Percentiles rank a stretch among this genome's conserved stretches.
Evolutionary conservation across 768 basidiomycete species (phyloP).

Genomic region (Lactifluus subvellereus): DNA sequence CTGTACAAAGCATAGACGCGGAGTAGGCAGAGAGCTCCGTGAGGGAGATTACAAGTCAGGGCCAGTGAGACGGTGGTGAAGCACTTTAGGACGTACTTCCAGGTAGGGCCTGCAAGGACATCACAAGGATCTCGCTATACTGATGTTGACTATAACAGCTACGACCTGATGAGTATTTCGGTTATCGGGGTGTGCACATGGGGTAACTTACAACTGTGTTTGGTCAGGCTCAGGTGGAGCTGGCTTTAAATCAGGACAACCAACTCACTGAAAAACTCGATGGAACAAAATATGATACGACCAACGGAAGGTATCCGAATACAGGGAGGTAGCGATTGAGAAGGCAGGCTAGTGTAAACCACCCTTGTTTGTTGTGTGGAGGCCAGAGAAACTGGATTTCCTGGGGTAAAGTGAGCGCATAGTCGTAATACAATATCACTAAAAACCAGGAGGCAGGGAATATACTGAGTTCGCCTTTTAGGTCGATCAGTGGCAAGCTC

Average conservation of each 20-base stretch:
- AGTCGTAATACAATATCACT: constrained; percentile 33
- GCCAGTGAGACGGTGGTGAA: not conserved
- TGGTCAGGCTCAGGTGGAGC: not conserved
- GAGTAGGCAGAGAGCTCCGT: not conserved
- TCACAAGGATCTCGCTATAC: not conserved
- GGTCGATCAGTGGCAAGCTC: not conserved
- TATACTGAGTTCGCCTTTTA: not conserved
- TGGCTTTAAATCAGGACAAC: not conserved
- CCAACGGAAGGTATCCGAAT: constrained; percentile 31
- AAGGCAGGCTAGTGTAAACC: constrained; percentile 42
- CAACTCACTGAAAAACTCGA: not conserved
- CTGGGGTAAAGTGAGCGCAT: constrained; percentile 27
- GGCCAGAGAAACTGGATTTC: constrained; percentile 44
- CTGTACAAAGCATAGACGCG: constrained; percentile 12
- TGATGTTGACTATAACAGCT: constrained; percentile 3
- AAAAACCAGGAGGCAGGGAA: not conserved
- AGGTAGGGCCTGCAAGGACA: not conserved
- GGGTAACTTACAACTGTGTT: not conserved
- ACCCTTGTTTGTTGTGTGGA: constrained; percentile 31
- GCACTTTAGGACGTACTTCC: not conserved
- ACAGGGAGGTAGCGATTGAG: constrained; percentile 46
- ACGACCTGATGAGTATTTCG: not conserved
- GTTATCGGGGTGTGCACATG: not conserved
- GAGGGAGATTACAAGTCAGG: not conserved
- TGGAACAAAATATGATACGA: constrained; percentile 24